These are phyloP conservation scores for Triticum timopheevii DNA, from an alignment of 176 grass and related monocot genomes.

Conservation along the genomic window DNA sequence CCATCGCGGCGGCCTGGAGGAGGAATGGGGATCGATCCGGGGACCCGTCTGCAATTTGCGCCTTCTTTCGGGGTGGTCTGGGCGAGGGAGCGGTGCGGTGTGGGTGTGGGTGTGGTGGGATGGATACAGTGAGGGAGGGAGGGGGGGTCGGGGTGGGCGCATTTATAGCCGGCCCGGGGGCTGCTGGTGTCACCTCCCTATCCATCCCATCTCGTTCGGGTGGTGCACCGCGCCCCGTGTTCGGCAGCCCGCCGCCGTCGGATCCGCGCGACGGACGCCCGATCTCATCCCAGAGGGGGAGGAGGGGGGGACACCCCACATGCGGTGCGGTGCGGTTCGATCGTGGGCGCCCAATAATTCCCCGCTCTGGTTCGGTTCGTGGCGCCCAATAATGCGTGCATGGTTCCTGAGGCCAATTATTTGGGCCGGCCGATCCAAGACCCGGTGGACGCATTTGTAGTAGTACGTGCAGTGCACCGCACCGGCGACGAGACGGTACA, in stretches of 20 bases:
- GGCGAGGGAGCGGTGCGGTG: not conserved
- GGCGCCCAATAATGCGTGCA: slow-evolving; percentile 33
- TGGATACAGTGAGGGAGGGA: not conserved
- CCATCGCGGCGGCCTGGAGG: slow-evolving; percentile 44
- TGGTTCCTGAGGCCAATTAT: slow-evolving; percentile 26
- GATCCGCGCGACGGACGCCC: not conserved
- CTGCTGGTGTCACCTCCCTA: not conserved
- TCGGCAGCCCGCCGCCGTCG: not conserved
- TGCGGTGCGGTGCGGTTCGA: slow-evolving; percentile 22
- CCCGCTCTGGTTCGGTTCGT: not conserved
- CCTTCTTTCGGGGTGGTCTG: not conserved
- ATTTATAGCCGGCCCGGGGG: slow-evolving; percentile 31
- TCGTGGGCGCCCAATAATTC: slow-evolving; percentile 44
- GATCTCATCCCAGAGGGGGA: no score
- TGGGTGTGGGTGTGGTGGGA: no score
- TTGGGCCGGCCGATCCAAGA: slow-evolving; percentile 5
- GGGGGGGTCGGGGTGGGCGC: not conserved
- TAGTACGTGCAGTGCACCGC: not conserved
- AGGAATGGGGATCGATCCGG: not conserved
- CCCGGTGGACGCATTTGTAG: not conserved
- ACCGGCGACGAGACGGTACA: no score
- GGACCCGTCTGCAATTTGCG: slow-evolving; percentile 29
- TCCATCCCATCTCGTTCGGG: slow-evolving; percentile 5
- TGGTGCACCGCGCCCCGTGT: slow-evolving; percentile 2
- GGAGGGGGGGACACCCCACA: slow-evolving; percentile 25